Evolutionary conservation across 306 rosid genomes (phyloP).

Genomic region (Pterocarpus santalinus): DNA sequence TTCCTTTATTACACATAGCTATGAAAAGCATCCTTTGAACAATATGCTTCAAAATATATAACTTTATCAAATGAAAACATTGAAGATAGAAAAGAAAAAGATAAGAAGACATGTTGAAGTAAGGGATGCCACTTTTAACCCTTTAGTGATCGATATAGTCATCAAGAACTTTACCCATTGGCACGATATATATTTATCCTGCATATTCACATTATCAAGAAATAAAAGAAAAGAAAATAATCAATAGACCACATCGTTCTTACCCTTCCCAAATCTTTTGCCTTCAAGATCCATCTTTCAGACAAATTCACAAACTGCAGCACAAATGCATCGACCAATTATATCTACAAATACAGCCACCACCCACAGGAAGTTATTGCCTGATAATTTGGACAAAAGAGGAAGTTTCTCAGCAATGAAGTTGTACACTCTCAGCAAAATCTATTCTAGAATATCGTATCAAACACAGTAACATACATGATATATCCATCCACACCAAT

Average conservation of each 20-base stretch:
- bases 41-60: too few species aligned
- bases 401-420: constrained; percentile 14
- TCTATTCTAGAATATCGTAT: not conserved
- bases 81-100: not conserved
- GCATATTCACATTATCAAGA: constrained; percentile 1
- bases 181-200: not conserved
- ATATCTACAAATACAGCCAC: not conserved
- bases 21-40: not conserved
- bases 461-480: not conserved
- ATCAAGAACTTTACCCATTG: not conserved
- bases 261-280: constrained; percentile 44
- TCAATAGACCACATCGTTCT: constrained; percentile 29
- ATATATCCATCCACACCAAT: constrained; percentile 9
- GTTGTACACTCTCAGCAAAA: constrained; percentile 28
- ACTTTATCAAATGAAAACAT: not conserved
- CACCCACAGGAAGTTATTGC: constrained; percentile 10
- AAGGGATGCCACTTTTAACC: not conserved
- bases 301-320: constrained; percentile 25
- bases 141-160: not conserved
- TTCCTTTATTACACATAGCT: not conserved
- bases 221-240: constrained; percentile 16
- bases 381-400: constrained; percentile 39
- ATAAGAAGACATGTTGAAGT: not conserved
- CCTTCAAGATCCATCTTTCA: constrained; percentile 49
- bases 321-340: constrained; percentile 29